Evolutionary conservation across 768 basidiomycete species (phyloP).

Genomic region (Hysterangium stoloniferum): DNA sequence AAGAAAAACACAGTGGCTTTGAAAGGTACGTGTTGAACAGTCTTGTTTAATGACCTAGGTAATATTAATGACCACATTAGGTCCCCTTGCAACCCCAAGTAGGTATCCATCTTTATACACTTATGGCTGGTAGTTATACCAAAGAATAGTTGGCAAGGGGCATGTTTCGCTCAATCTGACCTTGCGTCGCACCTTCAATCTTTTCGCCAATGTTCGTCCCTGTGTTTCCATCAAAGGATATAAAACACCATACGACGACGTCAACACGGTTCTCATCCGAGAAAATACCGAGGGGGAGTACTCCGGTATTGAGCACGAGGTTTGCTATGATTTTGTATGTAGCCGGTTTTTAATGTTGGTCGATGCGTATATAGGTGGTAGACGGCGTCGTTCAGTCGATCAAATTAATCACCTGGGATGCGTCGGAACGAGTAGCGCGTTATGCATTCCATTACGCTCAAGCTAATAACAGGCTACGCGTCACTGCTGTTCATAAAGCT

Average conservation of each 20-base stretch:
- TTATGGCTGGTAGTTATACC: conserved; percentile 12
- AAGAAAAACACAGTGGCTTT: conserved; percentile 97
- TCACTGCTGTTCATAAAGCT: conserved; percentile 99
- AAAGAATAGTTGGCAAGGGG: conserved; percentile 81
- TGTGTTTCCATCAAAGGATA: conserved; percentile 93
- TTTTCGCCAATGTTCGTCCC: conserved; percentile 97
- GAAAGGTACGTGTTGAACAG: conserved; percentile 58
- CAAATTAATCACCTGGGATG: conserved; percentile 98
- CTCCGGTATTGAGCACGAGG: conserved; percentile 99
- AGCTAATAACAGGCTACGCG: conserved; percentile 76
- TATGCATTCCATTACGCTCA: conserved; percentile 99
- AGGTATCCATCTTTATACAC: conserved; percentile 25
- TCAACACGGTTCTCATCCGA: conserved; percentile 95
- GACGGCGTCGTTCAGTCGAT: conserved; percentile 99
- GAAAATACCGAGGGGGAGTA: conserved; percentile 99
- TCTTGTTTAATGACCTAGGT: too few relatives aligned
- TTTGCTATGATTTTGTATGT: conserved; percentile 31
- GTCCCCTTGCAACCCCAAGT: conserved; percentile 97
- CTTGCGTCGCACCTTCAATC: conserved; percentile 92
- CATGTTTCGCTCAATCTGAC: conserved; percentile 98
- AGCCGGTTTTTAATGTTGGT: conserved; percentile 2
- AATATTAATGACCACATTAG: too few relatives aligned
- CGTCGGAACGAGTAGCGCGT: conserved; percentile 95
- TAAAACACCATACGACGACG: conserved; percentile 98
- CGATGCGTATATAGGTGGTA: conserved; percentile 52